Percentiles rank a stretch among this genome's conserved stretches.
Evolutionary conservation across 345 rosid species (phyloP).

Genomic region (Salix koriyanagi): DNA sequence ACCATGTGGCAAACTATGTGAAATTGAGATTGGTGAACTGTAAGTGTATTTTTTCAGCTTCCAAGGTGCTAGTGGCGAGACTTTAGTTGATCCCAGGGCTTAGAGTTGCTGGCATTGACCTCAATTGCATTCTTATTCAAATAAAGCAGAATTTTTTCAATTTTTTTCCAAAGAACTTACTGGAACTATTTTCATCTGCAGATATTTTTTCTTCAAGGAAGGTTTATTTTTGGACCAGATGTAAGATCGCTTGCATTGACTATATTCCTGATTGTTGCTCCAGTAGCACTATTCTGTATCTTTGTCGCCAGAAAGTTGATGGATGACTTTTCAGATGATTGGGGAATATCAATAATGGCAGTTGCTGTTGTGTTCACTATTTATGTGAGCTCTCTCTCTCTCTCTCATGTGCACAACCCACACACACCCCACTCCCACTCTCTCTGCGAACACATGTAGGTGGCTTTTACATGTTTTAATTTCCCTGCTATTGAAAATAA

Average conservation of each 20-base stretch:
- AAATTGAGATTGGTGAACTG: neutral
- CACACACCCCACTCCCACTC: neutral
- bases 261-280: constrained; percentile 62
- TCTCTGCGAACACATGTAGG: neutral
- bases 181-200: constrained; percentile 28
- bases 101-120: neutral
- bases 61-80: neutral
- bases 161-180: constrained; percentile 3
- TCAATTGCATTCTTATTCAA: neutral
- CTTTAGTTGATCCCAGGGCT: neutral
- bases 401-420: neutral
- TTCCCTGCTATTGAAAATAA: too few relatives aligned
- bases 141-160: neutral
- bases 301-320: constrained; percentile 65
- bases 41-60: neutral
- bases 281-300: constrained; percentile 64
- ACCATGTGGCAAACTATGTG: neutral
- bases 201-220: constrained; percentile 69
- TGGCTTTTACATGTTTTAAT: too few relatives aligned
- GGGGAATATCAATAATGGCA: constrained; percentile 56
- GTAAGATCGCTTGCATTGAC: constrained; percentile 60
- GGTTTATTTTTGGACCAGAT: constrained; percentile 96
- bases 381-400: constrained; percentile 47
- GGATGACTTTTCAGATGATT: constrained; percentile 60
- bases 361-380: constrained; percentile 44